phyloP scores from a whole-genome alignment of 208 protist genomes.

The Trypanosoma platydactyli region DNA sequence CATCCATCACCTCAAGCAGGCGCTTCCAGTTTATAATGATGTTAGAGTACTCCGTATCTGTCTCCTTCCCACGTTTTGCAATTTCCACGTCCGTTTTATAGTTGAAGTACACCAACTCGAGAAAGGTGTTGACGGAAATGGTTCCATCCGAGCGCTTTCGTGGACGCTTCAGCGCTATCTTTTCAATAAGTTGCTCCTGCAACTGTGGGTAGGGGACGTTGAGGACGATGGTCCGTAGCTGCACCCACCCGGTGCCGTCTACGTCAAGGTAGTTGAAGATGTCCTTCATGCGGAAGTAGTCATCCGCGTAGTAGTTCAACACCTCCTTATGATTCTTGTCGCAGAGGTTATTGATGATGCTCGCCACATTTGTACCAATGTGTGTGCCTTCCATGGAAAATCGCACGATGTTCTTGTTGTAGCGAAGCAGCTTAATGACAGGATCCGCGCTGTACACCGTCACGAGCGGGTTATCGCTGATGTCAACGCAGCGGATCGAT shows the following conservation, averaged over 20 bases:
- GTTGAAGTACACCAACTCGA: constrained; percentile 83
- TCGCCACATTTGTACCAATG: constrained; percentile 64
- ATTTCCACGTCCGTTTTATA: constrained; percentile 85
- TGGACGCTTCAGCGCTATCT: constrained; percentile 59
- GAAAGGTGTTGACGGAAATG: constrained; percentile 79
- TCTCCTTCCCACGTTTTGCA: constrained; percentile 33
- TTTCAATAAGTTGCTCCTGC: constrained; percentile 85
- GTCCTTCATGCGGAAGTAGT: constrained; percentile 85
- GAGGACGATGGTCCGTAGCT: constrained; percentile 65
- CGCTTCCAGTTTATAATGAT: constrained; percentile 85
- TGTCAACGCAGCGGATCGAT: constrained; percentile 65
- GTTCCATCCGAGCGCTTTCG: constrained; percentile 66
- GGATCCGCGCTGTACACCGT: constrained; percentile 66
- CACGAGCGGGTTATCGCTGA: constrained; percentile 73
- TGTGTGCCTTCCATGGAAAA: constrained; percentile 70
- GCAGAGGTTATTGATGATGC: constrained; percentile 65
- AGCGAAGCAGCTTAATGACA: constrained; percentile 68
- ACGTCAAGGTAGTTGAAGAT: constrained; percentile 81
- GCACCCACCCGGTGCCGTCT: constrained; percentile 73
- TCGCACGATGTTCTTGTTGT: constrained; percentile 72
- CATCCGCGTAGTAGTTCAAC: constrained; percentile 74
- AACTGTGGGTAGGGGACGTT: constrained; percentile 74
- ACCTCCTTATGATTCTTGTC: constrained; percentile 52
- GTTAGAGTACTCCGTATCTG: constrained; percentile 67
- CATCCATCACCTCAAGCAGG: constrained; percentile 54